phyloP scores from a whole-genome alignment of 495 filamentous ascomycete genomes.

The Annulohypoxylon nitens region DNA sequence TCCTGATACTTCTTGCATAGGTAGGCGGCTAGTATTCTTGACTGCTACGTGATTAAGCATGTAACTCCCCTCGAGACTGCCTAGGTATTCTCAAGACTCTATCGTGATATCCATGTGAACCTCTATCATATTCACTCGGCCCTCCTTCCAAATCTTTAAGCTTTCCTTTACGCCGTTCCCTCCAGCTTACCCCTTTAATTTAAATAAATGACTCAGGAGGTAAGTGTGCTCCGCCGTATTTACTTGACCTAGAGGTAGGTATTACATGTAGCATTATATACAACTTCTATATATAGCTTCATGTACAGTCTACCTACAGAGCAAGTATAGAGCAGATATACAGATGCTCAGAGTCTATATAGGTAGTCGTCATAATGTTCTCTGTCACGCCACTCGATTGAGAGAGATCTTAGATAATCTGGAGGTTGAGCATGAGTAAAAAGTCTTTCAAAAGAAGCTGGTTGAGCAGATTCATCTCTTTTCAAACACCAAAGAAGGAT shows the following conservation, averaged over 20 bases:
- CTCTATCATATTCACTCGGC: background rate
- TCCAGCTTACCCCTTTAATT: background rate
- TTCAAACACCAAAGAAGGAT: background rate
- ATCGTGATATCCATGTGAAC: background rate
- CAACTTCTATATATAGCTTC: background rate
- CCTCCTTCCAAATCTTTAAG: background rate
- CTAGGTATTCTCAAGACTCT: background rate
- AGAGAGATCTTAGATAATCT: background rate
- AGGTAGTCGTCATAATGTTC: background rate
- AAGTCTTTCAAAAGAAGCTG: background rate
- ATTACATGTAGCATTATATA: background rate
- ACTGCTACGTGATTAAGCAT: no score
- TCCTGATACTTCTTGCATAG: no score
- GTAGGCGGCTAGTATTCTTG: no score
- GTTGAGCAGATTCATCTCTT: background rate
- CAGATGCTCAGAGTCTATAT: background rate
- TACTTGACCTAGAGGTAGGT: background rate
- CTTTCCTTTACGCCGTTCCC: background rate
- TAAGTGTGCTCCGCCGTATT: background rate
- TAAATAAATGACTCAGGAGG: background rate
- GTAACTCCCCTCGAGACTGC: background rate
- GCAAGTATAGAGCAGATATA: slow-evolving; percentile 7
- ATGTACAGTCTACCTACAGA: background rate
- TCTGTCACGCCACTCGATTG: background rate
- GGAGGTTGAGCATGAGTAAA: background rate